These are phyloP conservation scores for Murraya koenigii DNA, from an alignment of 345 rosid genomes.

Conservation along the genomic window DNA sequence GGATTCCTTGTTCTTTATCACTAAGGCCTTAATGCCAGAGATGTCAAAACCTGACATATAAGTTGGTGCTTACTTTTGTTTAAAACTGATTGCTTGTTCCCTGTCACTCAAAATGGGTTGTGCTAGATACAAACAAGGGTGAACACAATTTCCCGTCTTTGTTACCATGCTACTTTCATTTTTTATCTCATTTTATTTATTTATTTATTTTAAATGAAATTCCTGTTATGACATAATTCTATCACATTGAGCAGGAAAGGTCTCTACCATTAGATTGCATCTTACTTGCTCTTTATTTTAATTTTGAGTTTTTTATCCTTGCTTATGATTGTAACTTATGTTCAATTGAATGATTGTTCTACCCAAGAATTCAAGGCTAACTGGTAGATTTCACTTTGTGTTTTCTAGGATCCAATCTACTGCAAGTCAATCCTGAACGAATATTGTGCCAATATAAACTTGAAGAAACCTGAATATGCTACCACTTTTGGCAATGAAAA, in stretches of 20 bases:
- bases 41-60: background rate
- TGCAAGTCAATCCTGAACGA: conserved; percentile 27
- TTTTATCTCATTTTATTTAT: no score
- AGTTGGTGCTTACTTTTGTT: background rate
- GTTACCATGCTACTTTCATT: no score
- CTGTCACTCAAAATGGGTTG: no score
- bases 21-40: background rate
- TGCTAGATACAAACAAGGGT: no score
- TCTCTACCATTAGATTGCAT: background rate
- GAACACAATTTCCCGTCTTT: no score
- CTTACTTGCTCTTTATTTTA: background rate
- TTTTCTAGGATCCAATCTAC: conserved; percentile 21
- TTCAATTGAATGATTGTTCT: background rate
- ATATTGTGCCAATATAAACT: conserved; percentile 15
- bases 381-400: background rate
- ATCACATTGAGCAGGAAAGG: background rate
- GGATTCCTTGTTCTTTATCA: background rate
- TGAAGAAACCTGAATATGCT: conserved; percentile 9
- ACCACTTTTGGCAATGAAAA: background rate
- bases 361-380: background rate
- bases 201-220: background rate
- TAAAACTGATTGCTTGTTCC: background rate
- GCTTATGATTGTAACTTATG: background rate
- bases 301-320: background rate
- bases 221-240: background rate